Base-by-base conservation (phyloP, 2,329 filamentous ascomycete species). In the Colletotrichum cereale region DNA sequence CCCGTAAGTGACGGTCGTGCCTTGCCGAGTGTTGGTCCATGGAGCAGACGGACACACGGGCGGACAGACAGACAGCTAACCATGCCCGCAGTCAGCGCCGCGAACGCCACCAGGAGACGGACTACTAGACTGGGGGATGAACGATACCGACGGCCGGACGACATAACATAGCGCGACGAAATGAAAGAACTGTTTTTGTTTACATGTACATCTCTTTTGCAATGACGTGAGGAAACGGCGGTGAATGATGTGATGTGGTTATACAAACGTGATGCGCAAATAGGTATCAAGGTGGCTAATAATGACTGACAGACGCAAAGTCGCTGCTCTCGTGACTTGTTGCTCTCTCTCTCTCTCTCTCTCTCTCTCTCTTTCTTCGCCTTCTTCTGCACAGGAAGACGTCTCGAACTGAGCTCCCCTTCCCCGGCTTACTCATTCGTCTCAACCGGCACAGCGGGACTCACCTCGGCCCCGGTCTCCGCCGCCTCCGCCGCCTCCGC, bases 1-100 rank as follows among this genome's bases (percentile, higher is more conserved):
- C 80, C 89, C 89, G 86, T 88, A 78, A 83, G 86, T 85, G 12
- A 38, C 42, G 21, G 16, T 47, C 21, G 11, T 21, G 5, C 2
- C 18, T 7, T 47, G 21, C 8, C 42, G 21, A 47, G 21, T 4
- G 8, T 21, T 8, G 42, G 10, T 12, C 21, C 42, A n/a, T n/a
- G n/a, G n/a, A n/a, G n/a, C n/a, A n/a, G n/a, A n/a, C n/a, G n/a
- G n/a, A n/a, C n/a, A n/a, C n/a, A n/a, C n/a, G n/a, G n/a, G 21
- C 16, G 3, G 21, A 47, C 42, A 16, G 2, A 47, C 21, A n/a
- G 42, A n/a, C n/a, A 26, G 40, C 62, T 58, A 26, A 56, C 36
- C 2, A 0, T 40, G 21, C n/a, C 2, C 10, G 5, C 16, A 72
- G 70, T 56, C 61, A 71, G 34, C 60, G 18, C 12, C 70, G 70